Base-by-base conservation (phyloP, 2,329 filamentous ascomycete genomes). In the Ascochyta rabiei region DNA sequence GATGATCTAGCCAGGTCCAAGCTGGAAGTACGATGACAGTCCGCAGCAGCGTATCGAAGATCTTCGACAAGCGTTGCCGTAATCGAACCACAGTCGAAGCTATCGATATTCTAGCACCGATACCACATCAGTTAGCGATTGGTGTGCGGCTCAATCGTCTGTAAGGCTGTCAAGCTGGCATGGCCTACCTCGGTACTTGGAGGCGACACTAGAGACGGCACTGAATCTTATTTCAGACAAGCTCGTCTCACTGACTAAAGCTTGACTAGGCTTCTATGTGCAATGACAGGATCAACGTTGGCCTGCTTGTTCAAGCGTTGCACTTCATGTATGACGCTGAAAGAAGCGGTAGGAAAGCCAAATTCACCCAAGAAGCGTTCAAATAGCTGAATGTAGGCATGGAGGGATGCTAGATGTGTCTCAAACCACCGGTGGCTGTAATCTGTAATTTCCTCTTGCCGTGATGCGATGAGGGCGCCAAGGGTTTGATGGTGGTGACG, bases 71-170 rank as follows among this genome's bases (percentile, higher is more conserved):
- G 34, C 34, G 34, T 19, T 15, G 16, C 34, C 44, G 34, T 24
- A 15, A 26, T 19, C 16, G 34, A 18, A n/a, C 34, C 16, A 38
- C 44, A 21, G 6, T 39, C 15, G 18, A 24, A 40, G 45, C 45
- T 48, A 48, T 48, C 19, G 45, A 40, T 18, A 13, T 40, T 33
- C 28, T 31, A 40, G 37, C 35, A 40, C 35, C 23, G 39, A 23
- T n/a, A 15, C 24, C 8, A n/a, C 28, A 16, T 23, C 13, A 24
- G 19, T 16, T 3, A 24, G 19, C 28, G 35, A 40, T 40, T 40
- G 45, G 37, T 26, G 31, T 40, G 45, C 35, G 28, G 45, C 37
- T 48, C 16, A 23, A 48, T 40, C 45, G 35, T 35, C 45, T 48
- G 37, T 40, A 33, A 24, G 45, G 35, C 45, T 48, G 35, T 40